Evolutionary conservation across 148 eudicot species (phyloP).

Genomic region (Nyssa sinensis): DNA sequence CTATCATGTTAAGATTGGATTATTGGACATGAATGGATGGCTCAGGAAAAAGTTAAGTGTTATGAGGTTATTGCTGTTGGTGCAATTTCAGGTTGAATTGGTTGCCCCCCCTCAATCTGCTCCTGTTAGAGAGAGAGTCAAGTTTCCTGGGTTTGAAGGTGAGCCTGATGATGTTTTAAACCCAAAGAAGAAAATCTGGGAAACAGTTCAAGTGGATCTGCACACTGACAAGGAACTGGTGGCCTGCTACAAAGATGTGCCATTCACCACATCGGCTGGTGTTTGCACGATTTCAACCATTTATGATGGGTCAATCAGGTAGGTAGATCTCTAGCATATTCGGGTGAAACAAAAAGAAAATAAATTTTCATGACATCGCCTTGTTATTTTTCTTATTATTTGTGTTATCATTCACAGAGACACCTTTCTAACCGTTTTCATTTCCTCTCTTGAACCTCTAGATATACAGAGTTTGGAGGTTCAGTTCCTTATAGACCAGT

Average conservation of each 20-base stretch:
- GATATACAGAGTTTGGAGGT: slow-evolving; percentile 78
- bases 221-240: slow-evolving; percentile 62
- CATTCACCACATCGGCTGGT: slow-evolving; percentile 85
- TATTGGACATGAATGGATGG: background rate
- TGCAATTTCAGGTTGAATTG: slow-evolving; percentile 66
- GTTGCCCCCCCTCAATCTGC: slow-evolving; percentile 85
- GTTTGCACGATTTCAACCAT: slow-evolving; percentile 81
- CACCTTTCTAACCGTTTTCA: background rate
- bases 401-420: background rate
- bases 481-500: slow-evolving; percentile 74
- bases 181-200: slow-evolving; percentile 95
- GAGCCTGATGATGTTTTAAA: slow-evolving; percentile 77
- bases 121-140: slow-evolving; percentile 67
- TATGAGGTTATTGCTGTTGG: slow-evolving; percentile 6
- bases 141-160: slow-evolving; percentile 70
- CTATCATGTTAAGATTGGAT: background rate
- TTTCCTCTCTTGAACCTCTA: slow-evolving; percentile 15
- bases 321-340: slow-evolving; percentile 4
- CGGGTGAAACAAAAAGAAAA: background rate
- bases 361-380: background rate
- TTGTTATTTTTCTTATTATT: background rate
- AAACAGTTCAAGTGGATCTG: slow-evolving; percentile 65
- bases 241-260: slow-evolving; percentile 75
- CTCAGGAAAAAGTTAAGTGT: background rate
- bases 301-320: slow-evolving; percentile 62